Evolutionary conservation across 148 eudicot species (phyloP).

Genomic region (Chenopodium quinoa): DNA sequence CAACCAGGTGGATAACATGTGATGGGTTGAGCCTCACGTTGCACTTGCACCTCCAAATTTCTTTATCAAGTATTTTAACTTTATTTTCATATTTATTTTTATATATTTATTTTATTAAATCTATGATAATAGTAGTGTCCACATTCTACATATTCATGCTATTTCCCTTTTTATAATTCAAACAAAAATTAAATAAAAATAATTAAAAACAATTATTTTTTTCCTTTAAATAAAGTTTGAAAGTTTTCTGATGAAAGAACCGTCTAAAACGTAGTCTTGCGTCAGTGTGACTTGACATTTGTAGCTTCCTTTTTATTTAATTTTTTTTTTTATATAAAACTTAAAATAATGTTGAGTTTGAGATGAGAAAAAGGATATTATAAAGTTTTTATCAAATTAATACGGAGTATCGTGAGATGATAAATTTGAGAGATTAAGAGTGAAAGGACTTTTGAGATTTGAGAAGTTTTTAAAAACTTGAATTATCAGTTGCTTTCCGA

Average conservation of each 20-base stretch:
- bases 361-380: background rate
- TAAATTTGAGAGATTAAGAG: background rate
- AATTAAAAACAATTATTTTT: background rate
- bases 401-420: slow-evolving; percentile 4
- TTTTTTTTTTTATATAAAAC: background rate
- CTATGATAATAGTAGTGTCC: slow-evolving; percentile 8
- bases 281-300: slow-evolving; percentile 40
- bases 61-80: background rate
- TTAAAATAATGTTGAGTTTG: background rate
- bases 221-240: background rate
- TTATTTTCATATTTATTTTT: background rate
- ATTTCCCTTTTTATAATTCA: background rate
- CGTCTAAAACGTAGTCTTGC: slow-evolving; percentile 32
- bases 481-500: slow-evolving; percentile 2
- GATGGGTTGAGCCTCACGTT: slow-evolving; percentile 28
- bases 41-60: slow-evolving; percentile 21
- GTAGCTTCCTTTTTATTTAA: slow-evolving; percentile 23
- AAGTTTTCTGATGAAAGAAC: slow-evolving; percentile 23
- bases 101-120: background rate
- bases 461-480: background rate
- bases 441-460: background rate
- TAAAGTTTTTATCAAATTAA: background rate
- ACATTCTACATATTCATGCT: slow-evolving; percentile 13
- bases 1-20: slow-evolving; percentile 30
- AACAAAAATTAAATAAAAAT: background rate